phyloP scores from a whole-genome alignment of 2,329 filamentous ascomycete species.

The Grosmannia penicillata region DNA sequence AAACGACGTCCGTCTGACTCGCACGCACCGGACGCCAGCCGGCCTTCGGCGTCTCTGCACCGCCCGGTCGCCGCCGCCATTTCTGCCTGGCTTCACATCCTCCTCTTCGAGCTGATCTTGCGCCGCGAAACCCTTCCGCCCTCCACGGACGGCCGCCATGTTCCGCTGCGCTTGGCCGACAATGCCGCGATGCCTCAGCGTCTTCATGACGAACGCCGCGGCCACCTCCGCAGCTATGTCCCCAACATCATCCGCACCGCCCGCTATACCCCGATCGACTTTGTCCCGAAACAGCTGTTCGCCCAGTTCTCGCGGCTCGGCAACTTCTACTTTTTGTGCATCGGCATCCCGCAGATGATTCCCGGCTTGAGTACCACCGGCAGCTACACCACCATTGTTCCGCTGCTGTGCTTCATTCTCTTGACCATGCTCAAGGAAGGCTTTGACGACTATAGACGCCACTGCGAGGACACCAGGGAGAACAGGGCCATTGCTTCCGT shows the following conservation, averaged over 20 bases:
- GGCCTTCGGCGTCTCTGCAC: no score
- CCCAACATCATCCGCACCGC: conserved; percentile 62
- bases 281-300: conserved; percentile 69
- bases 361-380: conserved; percentile 64
- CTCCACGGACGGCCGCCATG: conserved; percentile 15
- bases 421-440: conserved; percentile 77
- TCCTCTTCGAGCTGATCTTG: conserved; percentile 25
- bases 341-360: conserved; percentile 73
- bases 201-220: conserved; percentile 34
- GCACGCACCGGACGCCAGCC: no score
- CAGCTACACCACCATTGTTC: conserved; percentile 59
- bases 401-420: conserved; percentile 59
- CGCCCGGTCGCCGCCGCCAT: background rate
- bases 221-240: conserved; percentile 32
- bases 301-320: conserved; percentile 77
- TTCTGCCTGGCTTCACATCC: conserved; percentile 22
- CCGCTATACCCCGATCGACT: conserved; percentile 72
- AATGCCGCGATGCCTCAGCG: conserved; percentile 13
- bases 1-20: no score
- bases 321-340: conserved; percentile 77
- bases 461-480: conserved; percentile 68
- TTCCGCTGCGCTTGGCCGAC: conserved; percentile 19
- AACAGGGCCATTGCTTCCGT: conserved; percentile 43
- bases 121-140: conserved; percentile 11
- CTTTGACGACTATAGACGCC: conserved; percentile 69